These are phyloP conservation scores for Veloporphyrellus conicus DNA, from an alignment of 1,284 basidiomycete genomes.

Conservation along the genomic window DNA sequence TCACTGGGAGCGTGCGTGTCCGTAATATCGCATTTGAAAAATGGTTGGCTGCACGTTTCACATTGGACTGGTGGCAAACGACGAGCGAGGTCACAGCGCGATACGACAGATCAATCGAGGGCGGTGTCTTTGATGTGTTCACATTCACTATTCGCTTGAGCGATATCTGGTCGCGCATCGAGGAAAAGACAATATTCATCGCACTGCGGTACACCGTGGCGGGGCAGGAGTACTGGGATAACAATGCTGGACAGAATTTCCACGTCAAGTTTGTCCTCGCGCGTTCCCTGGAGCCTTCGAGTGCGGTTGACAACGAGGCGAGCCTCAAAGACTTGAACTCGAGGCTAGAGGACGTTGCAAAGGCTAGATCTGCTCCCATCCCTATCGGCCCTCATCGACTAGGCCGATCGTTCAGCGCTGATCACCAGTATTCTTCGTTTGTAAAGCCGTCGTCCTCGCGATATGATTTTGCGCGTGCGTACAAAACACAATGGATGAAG, in stretches of 20 bases:
- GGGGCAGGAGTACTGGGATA: conserved; percentile 86
- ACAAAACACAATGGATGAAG: conserved; percentile 44
- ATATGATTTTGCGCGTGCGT: conserved; percentile 53
- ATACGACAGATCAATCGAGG: conserved; percentile 62
- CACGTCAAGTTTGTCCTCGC: conserved; percentile 54
- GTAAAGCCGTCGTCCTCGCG: conserved; percentile 43
- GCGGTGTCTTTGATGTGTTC: conserved; percentile 64
- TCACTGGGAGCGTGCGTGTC: conserved; percentile 74
- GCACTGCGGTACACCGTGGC: conserved; percentile 75
- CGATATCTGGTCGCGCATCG: conserved; percentile 66
- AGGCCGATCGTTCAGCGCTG: conserved; percentile 23
- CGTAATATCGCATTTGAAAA: conserved; percentile 87
- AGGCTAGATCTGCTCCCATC: conserved; percentile 34
- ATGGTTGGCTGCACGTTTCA: conserved; percentile 86
- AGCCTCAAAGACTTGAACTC: conserved; percentile 47
- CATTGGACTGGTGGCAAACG: conserved; percentile 93
- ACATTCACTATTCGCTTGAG: conserved; percentile 62
- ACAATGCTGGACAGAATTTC: conserved; percentile 81
- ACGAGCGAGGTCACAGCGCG: conserved; percentile 87
- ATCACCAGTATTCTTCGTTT: conserved; percentile 23
- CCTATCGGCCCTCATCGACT: conserved; percentile 20
- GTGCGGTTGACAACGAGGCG: conserved; percentile 20
- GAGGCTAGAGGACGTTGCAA: conserved; percentile 56
- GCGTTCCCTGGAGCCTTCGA: conserved; percentile 13
- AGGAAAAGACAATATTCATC: conserved; percentile 81